Percentiles rank a stretch among this genome's conserved stretches.
Conservation (phyloP, 2,329 filamentous ascomycete species). For the Calonectria fujianensis region DNA sequence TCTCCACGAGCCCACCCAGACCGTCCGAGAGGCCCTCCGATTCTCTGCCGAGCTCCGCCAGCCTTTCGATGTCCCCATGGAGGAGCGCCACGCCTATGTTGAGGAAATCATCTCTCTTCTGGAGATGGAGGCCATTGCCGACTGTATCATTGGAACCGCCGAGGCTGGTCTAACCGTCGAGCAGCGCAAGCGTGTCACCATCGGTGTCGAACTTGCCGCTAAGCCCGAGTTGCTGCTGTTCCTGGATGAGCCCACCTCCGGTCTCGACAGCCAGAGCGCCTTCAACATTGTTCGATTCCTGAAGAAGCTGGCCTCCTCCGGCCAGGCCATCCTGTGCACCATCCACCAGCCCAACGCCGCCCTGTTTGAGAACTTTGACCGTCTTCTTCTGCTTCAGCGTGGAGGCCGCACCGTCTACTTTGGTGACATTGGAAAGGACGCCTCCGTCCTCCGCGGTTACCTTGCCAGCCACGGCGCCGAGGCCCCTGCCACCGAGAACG, state of each 20-base stretch:
- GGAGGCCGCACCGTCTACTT: slow-evolving; percentile 91
- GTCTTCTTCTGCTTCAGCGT: slow-evolving; percentile 84
- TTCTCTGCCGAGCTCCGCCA: slow-evolving; percentile 79
- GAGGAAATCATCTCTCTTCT: slow-evolving; percentile 76
- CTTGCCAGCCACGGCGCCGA: slow-evolving; percentile 77
- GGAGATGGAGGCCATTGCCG: slow-evolving; percentile 76
- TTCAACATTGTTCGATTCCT: slow-evolving; percentile 87
- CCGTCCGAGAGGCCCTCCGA: slow-evolving; percentile 77
- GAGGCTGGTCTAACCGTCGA: slow-evolving; percentile 83
- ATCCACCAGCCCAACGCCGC: slow-evolving; percentile 93
- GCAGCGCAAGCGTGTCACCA: slow-evolving; percentile 86
- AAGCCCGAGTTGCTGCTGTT: slow-evolving; percentile 86
- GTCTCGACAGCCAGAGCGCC: slow-evolving; percentile 77
- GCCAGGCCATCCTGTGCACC: slow-evolving; percentile 92
- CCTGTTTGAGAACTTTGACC: slow-evolving; percentile 91
- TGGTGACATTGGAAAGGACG: slow-evolving; percentile 87
- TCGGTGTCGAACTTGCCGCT: slow-evolving; percentile 91
- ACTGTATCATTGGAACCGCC: slow-evolving; percentile 74
- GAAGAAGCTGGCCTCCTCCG: slow-evolving; percentile 84
- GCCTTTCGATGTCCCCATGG: slow-evolving; percentile 70
- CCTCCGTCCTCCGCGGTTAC: slow-evolving; percentile 80
- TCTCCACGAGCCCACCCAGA: slow-evolving; percentile 77
- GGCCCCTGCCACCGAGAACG: slow-evolving; percentile 73
- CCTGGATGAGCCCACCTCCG: slow-evolving; percentile 86
- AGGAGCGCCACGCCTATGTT: slow-evolving; percentile 76